phyloP scores from a whole-genome alignment of 176 grass and related monocot species.

The Microstegium vimineum region DNA sequence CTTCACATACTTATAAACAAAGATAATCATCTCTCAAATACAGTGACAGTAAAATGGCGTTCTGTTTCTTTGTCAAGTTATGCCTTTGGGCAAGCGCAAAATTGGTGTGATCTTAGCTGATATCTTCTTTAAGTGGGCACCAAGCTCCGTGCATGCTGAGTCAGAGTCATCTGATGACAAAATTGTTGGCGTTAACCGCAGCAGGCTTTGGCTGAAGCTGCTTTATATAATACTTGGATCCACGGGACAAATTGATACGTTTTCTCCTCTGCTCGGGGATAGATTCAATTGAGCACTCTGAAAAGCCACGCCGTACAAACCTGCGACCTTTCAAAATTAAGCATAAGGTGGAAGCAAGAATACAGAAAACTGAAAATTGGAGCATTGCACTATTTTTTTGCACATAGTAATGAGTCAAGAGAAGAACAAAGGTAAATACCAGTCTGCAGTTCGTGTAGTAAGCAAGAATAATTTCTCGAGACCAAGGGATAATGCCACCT shows the following conservation, averaged over 20 bases:
- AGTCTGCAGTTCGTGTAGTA: slow-evolving; percentile 80
- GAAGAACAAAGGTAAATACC: slow-evolving; percentile 48
- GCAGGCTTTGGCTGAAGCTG: slow-evolving; percentile 54
- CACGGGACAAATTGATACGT: slow-evolving; percentile 65
- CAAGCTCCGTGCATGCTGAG: background rate
- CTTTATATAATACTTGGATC: slow-evolving; percentile 92
- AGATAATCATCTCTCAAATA: background rate
- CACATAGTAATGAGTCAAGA: background rate
- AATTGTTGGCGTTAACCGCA: slow-evolving; percentile 35
- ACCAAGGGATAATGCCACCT: slow-evolving; percentile 62
- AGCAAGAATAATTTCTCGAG: slow-evolving; percentile 88
- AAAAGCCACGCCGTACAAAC: slow-evolving; percentile 87
- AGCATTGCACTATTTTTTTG: background rate
- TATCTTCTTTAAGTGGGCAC: background rate
- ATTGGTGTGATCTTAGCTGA: too few species aligned
- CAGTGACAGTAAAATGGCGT: too few species aligned
- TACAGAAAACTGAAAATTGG: background rate
- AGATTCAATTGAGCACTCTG: slow-evolving; percentile 64
- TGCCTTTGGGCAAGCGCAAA: background rate
- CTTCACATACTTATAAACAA: background rate
- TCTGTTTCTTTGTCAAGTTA: background rate
- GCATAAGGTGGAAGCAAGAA: background rate
- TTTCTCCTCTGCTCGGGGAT: slow-evolving; percentile 70
- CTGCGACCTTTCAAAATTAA: slow-evolving; percentile 46
- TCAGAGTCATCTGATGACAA: slow-evolving; percentile 40